Evolutionary conservation across 306 rosid genomes (phyloP).

Genomic region (Fragaria vesca): DNA sequence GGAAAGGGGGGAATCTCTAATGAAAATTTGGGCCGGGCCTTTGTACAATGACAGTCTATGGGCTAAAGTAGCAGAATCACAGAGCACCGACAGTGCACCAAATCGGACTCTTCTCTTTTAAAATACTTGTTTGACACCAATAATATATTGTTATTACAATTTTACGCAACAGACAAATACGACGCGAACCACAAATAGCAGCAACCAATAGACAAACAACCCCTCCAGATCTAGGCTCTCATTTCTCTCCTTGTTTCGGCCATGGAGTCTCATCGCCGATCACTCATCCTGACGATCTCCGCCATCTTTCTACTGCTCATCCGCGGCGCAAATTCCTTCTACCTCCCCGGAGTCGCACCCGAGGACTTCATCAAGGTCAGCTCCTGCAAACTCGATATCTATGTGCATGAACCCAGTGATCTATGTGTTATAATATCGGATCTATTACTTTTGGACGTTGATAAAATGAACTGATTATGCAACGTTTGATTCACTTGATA

Average conservation of each 20-base stretch:
- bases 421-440: conserved; percentile 36
- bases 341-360: conserved; percentile 99
- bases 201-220: neutral
- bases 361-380: conserved; percentile 83
- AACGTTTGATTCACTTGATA: neutral
- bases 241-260: conserved; percentile 27
- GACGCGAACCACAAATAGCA: neutral
- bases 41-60: neutral
- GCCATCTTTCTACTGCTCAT: conserved; percentile 50
- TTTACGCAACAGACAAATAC: conserved; percentile 19
- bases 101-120: neutral
- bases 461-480: conserved; percentile 8
- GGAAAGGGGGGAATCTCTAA: no score
- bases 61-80: neutral
- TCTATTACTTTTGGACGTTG: conserved; percentile 33
- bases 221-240: conserved; percentile 23
- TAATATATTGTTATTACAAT: neutral
- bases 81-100: neutral
- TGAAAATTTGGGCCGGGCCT: neutral
- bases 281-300: conserved; percentile 33
- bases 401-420: conserved; percentile 27
- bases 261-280: conserved; percentile 64
- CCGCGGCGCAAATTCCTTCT: conserved; percentile 64
- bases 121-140: neutral
- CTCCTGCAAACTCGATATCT: conserved; percentile 7